Evolutionary conservation across 2,329 filamentous ascomycete species (phyloP), one percentile per base, ranked within the genome.

Genomic region (Nemania diffusa): DNA sequence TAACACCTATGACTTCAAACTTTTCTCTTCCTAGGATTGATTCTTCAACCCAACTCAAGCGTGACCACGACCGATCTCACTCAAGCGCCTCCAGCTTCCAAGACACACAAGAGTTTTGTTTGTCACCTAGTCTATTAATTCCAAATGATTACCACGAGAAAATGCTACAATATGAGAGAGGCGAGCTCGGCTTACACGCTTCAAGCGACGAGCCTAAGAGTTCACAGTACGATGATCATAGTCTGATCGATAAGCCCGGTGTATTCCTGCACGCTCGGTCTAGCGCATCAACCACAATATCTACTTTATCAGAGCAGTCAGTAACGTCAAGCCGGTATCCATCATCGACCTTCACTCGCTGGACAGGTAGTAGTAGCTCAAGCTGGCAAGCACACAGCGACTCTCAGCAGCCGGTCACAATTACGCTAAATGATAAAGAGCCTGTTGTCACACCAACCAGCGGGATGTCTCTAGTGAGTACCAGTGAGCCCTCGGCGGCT

Each of bases 111-210:
- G 86, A 85, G 15, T 89, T 89, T 73, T 83, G 81, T 48, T 77
- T 90, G 37, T 90, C 88, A 7, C 88, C 88, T 0, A 86, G 86
- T 3, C 80, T 90, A n/a, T 81, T 90, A 57, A 88, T 90, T 60
- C 88, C 88, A 13, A 78, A 81, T 53, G 88, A 91, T 58, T 88
- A 85, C 71, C 83, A 86, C 59, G 82, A 85, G 68, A 83, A 88
- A 71, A 85, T 88, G 81, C 75, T 84, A 46, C 73, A 78, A 13
- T 78, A 79, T 44, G 82, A 83, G 61, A 59, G 68, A 46, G 65
- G 63, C n/a, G 68, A 67, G 52, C 60, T 65, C 27, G 62, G 48
- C 27, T 68, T 74, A n/a, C 69, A 72, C 55, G 77, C 79, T 22
- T 73, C 79, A 27, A 77, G 79, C 53, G 74, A 78, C 15, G 75